phyloP scores from a whole-genome alignment of 179 eudicot genomes.

The Heliamphora pulchella region DNA sequence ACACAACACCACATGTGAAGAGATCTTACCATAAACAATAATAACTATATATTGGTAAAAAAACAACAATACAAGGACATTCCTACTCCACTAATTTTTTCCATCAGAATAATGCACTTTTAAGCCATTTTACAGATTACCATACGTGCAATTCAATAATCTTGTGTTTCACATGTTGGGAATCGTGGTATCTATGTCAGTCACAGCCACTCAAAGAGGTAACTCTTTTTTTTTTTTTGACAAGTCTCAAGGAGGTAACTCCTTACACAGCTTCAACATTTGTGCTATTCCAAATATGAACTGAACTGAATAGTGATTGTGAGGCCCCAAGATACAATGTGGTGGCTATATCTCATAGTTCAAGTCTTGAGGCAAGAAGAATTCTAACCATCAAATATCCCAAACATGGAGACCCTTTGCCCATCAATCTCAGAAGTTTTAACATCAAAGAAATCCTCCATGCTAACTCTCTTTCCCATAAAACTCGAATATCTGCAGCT shows the following conservation, averaged over 20 bases:
- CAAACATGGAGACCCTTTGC: slow-evolving; percentile 74
- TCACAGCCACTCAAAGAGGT: not conserved
- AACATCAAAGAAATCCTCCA: slow-evolving; percentile 95
- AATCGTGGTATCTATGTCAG: not conserved
- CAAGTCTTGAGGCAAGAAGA: slow-evolving; percentile 10
- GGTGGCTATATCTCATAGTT: not conserved
- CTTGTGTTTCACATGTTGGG: not conserved
- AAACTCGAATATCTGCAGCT: slow-evolving; percentile 92
- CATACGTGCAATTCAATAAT: not conserved
- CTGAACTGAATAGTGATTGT: not conserved
- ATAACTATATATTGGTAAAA: not conserved
- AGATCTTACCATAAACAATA: not conserved
- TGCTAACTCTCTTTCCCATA: slow-evolving; percentile 88
- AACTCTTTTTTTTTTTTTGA: not conserved
- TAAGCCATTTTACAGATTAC: not conserved
- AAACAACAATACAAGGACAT: not conserved
- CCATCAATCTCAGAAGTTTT: slow-evolving; percentile 69
- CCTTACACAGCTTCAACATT: not conserved
- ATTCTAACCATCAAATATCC: slow-evolving; percentile 90
- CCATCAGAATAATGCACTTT: not conserved
- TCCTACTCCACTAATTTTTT: not conserved
- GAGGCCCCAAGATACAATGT: too few relatives aligned
- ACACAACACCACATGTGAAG: not conserved
- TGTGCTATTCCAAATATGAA: not conserved
- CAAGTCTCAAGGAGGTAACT: not conserved